Evolutionary conservation across 352 stramenopile genomes (phyloP), one percentile per base, ranked within the genome.

Genomic region (Phytopythium cucurbitacearum): DNA sequence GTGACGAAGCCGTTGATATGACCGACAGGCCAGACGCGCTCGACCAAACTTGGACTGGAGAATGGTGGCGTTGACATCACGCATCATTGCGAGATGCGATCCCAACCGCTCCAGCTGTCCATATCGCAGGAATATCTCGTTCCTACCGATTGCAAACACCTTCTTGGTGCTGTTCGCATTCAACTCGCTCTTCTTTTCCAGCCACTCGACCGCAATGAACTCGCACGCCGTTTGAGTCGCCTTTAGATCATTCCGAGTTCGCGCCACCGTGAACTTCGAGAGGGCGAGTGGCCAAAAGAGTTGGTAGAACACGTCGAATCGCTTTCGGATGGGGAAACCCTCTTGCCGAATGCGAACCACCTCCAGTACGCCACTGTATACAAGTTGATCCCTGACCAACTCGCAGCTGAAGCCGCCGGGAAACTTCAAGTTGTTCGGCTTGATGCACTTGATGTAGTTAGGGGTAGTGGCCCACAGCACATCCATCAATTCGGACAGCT

Each of bases 371-470:
- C 93, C 91, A 36, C 87, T 94, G 71, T 96, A 98, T 4, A 90
- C 64, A 2, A 98, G 72, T 51, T 98, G 91, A 35, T 97, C 89
- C 13, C 93, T 77, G 10, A 96, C 88, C 7, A 93, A 61, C 32
- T 94, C 66, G 34, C 87, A 87, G 57, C 95, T 93, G 53, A 97
- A 97, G 9, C 85, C 69, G 40, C 91, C 80, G 0, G 89, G 76
- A 42, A 96, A 93, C 60, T 97, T 98, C 13, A 94, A 58, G 47
- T 90, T 96, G 73, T 98, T 98, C 5, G 93, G 93, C 69, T 98
- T 98, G 66, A 98, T 96, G 55, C 91, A 98, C 58, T 96, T 94
- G 62, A 98, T 92, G 60, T 98, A 98, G 39, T 92, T 91, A 5
- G 90, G 89, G n/a, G 89, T 89, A 43, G 91, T 98, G 39, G 67